These are phyloP conservation scores for Aureobasidium sp. DNA, from an alignment of 2,329 filamentous ascomycete species.

Conservation along the genomic window DNA sequence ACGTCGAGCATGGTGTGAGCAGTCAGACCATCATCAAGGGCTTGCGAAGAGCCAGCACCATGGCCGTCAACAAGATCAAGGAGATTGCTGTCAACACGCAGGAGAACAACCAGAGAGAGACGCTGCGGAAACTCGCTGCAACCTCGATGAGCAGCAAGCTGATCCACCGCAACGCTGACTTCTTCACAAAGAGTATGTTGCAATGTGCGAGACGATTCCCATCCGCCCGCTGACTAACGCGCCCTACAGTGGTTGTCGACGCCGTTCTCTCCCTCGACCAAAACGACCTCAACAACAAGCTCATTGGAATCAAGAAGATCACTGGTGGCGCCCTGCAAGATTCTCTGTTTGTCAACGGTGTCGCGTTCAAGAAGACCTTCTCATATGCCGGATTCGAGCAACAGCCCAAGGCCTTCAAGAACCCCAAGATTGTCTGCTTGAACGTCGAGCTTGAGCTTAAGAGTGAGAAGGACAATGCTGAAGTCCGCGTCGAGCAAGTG, in stretches of 20 bases:
- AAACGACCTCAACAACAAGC: constrained; percentile 92
- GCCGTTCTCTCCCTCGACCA: constrained; percentile 93
- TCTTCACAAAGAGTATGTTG: constrained; percentile 88
- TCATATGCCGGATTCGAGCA: constrained; percentile 98
- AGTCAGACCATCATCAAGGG: constrained; percentile 97
- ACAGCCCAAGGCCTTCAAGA: constrained; percentile 89
- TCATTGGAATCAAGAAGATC: constrained; percentile 98
- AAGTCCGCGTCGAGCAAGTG: constrained; percentile 95
- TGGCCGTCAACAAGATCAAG: constrained; percentile 98
- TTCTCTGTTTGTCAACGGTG: constrained; percentile 92
- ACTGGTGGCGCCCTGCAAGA: constrained; percentile 93
- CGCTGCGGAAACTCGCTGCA: constrained; percentile 77
- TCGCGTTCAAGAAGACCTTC: constrained; percentile 99
- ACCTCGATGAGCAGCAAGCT: constrained; percentile 99
- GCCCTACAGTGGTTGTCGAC: constrained; percentile 82
- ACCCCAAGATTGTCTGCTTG: constrained; percentile 93
- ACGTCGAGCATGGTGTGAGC: constrained; percentile 94
- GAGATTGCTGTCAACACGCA: constrained; percentile 86
- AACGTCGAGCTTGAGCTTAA: constrained; percentile 98
- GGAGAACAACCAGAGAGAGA: constrained; percentile 79
- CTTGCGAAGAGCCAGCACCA: constrained; percentile 73
- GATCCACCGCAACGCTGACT: constrained; percentile 92
- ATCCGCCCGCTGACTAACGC: not conserved
- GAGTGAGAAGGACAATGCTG: constrained; percentile 98
- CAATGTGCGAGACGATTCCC: not conserved